These are phyloP conservation scores for Rhodomyrtus tomentosa DNA, from an alignment of 345 rosid species.

Conservation along the genomic window DNA sequence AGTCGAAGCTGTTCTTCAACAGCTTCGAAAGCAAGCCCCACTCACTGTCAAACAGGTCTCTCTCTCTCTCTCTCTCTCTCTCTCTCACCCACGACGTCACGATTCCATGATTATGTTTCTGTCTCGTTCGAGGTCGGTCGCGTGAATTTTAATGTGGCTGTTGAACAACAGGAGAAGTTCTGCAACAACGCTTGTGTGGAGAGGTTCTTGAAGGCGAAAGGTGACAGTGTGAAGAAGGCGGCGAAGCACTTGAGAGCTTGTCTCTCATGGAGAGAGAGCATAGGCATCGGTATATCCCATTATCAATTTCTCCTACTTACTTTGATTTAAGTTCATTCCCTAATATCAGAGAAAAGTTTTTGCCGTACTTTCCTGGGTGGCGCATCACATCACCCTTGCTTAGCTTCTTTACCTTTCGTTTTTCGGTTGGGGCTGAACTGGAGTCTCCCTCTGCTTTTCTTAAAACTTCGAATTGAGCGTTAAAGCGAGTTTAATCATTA, in stretches of 20 bases:
- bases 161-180: conserved; percentile 77
- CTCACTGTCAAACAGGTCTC: conserved; percentile 75
- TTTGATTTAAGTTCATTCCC: not conserved
- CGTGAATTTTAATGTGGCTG: not conserved
- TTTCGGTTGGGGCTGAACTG: conserved; percentile 8
- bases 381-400: not conserved
- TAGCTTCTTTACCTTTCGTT: conserved; percentile 2
- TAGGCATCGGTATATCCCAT: conserved; percentile 43
- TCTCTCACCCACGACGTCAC: not conserved
- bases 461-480: conserved; percentile 20
- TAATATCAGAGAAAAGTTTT: not conserved
- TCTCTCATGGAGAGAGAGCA: conserved; percentile 80
- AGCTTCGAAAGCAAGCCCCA: conserved; percentile 59
- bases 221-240: conserved; percentile 77
- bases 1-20: conserved; percentile 58
- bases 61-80: not conserved
- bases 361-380: not conserved
- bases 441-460: conserved; percentile 5
- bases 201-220: conserved; percentile 66
- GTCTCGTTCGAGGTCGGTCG: not conserved
- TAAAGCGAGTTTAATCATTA: conserved; percentile 26
- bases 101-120: not conserved
- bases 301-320: not conserved
- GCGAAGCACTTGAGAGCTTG: conserved; percentile 67
- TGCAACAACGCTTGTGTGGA: conserved; percentile 72